Percentiles rank a stretch among this genome's conserved stretches.
Evolutionary conservation across 257 asterid genomes (phyloP).

Genomic region (Gentiana straminea): DNA sequence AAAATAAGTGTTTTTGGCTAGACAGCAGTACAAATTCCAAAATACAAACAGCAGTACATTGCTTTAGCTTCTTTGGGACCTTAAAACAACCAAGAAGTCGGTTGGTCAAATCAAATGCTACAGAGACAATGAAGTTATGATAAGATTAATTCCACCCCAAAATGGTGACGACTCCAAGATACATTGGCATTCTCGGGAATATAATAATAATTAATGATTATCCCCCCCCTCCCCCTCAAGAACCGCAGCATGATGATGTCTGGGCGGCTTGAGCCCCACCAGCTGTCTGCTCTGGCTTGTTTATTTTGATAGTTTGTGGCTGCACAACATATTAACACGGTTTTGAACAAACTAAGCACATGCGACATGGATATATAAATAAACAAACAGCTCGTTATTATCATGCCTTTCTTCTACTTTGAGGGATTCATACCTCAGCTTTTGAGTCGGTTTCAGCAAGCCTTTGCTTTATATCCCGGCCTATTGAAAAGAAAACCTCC

Average conservation of each 20-base stretch:
- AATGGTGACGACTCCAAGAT: constrained; percentile 16
- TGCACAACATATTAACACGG: constrained; percentile 16
- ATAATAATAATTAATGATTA: not conserved
- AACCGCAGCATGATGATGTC: constrained; percentile 83
- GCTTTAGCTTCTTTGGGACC: constrained; percentile 4
- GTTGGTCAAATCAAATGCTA: constrained; percentile 21
- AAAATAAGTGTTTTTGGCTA: no score
- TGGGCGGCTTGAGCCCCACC: constrained; percentile 49
- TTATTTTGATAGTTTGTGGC: constrained; percentile 69
- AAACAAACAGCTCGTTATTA: not conserved
- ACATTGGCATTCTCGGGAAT: not conserved
- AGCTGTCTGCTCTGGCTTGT: constrained; percentile 54
- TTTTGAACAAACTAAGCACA: not conserved
- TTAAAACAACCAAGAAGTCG: constrained; percentile 27
- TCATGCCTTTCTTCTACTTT: not conserved
- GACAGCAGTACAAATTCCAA: no score
- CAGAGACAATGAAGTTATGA: constrained; percentile 18
- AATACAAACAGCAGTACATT: no score
- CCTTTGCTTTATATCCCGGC: constrained; percentile 86
- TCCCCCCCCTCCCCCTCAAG: constrained; percentile 22
- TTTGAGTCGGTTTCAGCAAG: constrained; percentile 78
- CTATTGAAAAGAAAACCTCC: constrained; percentile 95
- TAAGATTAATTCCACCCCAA: constrained; percentile 31
- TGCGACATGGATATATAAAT: not conserved
- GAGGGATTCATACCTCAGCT: constrained; percentile 43